Evolutionary conservation across 225 moss, liverwort and hornwort species (phyloP), one percentile per base, ranked within the genome.

Genomic region (Lunularia cruciata): DNA sequence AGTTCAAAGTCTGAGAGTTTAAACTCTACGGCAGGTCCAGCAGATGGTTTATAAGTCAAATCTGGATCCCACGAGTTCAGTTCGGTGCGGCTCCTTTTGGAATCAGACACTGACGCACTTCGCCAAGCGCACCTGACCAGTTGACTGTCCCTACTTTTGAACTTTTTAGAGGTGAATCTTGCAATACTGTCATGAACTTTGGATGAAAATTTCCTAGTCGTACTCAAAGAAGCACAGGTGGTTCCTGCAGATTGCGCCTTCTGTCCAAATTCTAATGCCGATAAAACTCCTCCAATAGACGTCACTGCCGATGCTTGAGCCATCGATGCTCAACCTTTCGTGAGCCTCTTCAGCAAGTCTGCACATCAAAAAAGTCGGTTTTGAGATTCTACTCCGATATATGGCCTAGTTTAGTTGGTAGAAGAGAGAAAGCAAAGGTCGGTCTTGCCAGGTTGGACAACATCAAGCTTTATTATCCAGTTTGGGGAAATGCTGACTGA

Each of bases 1-100:
- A 84, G 62, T 25, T 84, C 83, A 59, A 84, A 84, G 65, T 84
- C 80, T 10, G 80, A 84, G 18, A 84, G 58, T 63, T 84, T 84
- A 64, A 84, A 84, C 61, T 80, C 83, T 32, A 77, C 74, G 12
- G 70, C 71, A 47, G 80, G 57, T 70, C 77, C 80, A 46, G 42
- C 69, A 48, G 55, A 39, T 6, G 58, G 6, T 27, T 42, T 52
- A 14, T 51, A 31, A 45, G 67, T 31, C 13, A 60, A 20, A 27
- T 78, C 78, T 19, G 63, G 53, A 58, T 78, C 78, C 78, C 78
- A 83, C 23, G 63, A 53, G 27, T 75, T 20, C 7, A 51, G 10
- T 15, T 43, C 62, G 9, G 65, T 60, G 38, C 6, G 5, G 19
- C 19, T 67, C 37, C 56, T 53, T 52, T 73, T 58, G 28, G 73